Conservation (phyloP, 2,329 filamentous ascomycete genomes). For the Capronia coronata region DNA sequence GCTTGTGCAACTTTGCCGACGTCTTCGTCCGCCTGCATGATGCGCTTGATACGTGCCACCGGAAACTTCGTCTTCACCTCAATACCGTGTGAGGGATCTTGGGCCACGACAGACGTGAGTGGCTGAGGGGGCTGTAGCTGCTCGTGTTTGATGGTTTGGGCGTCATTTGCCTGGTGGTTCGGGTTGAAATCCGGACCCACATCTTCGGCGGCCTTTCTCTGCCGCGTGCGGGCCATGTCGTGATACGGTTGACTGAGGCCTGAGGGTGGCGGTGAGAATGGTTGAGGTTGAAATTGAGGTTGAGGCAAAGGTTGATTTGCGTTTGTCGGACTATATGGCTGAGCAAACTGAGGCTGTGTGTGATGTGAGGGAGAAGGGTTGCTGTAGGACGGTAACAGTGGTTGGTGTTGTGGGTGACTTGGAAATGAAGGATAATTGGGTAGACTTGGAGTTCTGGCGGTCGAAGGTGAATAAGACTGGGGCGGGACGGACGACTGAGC, state of each 20-base stretch:
- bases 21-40: constrained; percentile 99
- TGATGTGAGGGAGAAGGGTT: constrained; percentile 16
- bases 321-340: constrained; percentile 24
- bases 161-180: constrained; percentile 5
- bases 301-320: not conserved
- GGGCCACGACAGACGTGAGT: constrained; percentile 9
- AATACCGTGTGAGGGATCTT: constrained; percentile 48
- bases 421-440: constrained; percentile 21
- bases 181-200: constrained; percentile 23
- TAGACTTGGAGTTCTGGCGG: constrained; percentile 15
- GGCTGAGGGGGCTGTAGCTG: constrained; percentile 9
- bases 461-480: constrained; percentile 11
- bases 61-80: constrained; percentile 92
- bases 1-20: constrained; percentile 98
- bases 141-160: constrained; percentile 9
- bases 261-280: constrained; percentile 1
- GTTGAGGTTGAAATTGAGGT: too few relatives aligned
- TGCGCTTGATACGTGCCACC: constrained; percentile 93
- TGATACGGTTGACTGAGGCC: constrained; percentile 21
- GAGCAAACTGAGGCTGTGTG: constrained; percentile 36
- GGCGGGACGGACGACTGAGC: constrained; percentile 8
- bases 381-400: constrained; percentile 28
- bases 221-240: constrained; percentile 41
- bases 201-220: constrained; percentile 33
- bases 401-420: constrained; percentile 28